phyloP scores from a whole-genome alignment of 495 filamentous ascomycete genomes.

The Staphylotrichum tortipilum region DNA sequence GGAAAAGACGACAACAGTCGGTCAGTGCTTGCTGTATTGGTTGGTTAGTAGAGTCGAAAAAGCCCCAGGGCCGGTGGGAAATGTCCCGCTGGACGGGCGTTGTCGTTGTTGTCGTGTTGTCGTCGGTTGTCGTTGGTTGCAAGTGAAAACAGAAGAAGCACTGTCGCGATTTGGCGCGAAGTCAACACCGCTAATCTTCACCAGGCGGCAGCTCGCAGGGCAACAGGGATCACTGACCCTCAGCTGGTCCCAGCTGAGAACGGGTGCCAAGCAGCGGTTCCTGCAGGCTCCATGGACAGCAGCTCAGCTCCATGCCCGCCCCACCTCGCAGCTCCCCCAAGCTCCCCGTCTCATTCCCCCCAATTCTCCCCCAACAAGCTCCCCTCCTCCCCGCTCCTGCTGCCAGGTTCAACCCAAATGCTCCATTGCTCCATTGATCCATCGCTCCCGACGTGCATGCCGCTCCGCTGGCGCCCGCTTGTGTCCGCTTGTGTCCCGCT shows the following conservation, averaged over 20 bases:
- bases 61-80: conserved; percentile 15
- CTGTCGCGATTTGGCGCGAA: neutral
- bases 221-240: neutral
- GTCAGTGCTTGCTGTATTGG: conserved; percentile 4
- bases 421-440: no score
- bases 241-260: neutral
- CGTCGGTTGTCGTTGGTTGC: neutral
- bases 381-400: no score
- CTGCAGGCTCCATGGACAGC: no score
- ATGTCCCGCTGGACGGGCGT: neutral
- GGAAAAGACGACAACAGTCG: neutral
- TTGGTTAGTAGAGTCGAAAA: conserved; percentile 17
- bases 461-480: no score
- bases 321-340: conserved; percentile 1
- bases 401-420: no score
- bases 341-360: no score
- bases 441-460: neutral
- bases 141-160: conserved; percentile 2
- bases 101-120: neutral
- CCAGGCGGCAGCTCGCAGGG: neutral
- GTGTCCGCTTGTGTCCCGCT: no score
- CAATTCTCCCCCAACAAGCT: no score
- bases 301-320: neutral
- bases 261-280: no score
- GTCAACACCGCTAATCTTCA: neutral